Evolutionary conservation across 2,329 filamentous ascomycete genomes (phyloP), one percentile per base, ranked within the genome.

Genomic region (Gnomoniopsis smithogilvyi): DNA sequence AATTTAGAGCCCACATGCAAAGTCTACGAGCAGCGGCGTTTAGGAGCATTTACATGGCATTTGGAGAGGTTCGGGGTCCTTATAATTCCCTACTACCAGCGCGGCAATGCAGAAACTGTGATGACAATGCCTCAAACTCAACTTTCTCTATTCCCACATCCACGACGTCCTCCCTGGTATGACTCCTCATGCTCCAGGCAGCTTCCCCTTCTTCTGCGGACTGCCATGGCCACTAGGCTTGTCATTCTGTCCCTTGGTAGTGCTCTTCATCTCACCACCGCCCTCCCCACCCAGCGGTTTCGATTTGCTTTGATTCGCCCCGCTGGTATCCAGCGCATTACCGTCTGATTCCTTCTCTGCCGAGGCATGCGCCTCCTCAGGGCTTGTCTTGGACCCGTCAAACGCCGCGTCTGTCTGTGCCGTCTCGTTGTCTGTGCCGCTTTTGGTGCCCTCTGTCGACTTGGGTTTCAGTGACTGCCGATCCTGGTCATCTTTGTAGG

Each of bases 361-460:
- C 33, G 72, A 65, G 6, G 73, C 64, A 65, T 76, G 81, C 73
- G 85, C 83, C 22, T 73, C 68, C 68, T 92, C 87, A 0, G 91
- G 91, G 21, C 79, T 75, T 26, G 89, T 93, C 70, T 83, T 84
- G 57, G 78, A 73, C 0, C 86, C 84, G 69, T 91, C 81, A 72
- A 90, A 96, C 1, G 92, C 88, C 0, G 86, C 81, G 46, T 86
- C 78, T 3, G 76, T 70, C 33, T 80, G 76, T 0, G 81, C 78
- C 0, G 86, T 80, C 14, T 76, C 74, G 47, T 83, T 78, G 65
- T 89, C 90, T 0, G 83, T 84, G 3, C 85, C 89, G 52, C 84
- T 86, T 68, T 88, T 85, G 59, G 84, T 84, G 73, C 87, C 84
- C 69, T 96, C 90, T 56, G 81, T 84, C 2, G 81, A 74, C 36